These are phyloP conservation scores for Aspergillus pseudoterreus DNA, from an alignment of 2,329 filamentous ascomycete genomes.

Conservation along the genomic window DNA sequence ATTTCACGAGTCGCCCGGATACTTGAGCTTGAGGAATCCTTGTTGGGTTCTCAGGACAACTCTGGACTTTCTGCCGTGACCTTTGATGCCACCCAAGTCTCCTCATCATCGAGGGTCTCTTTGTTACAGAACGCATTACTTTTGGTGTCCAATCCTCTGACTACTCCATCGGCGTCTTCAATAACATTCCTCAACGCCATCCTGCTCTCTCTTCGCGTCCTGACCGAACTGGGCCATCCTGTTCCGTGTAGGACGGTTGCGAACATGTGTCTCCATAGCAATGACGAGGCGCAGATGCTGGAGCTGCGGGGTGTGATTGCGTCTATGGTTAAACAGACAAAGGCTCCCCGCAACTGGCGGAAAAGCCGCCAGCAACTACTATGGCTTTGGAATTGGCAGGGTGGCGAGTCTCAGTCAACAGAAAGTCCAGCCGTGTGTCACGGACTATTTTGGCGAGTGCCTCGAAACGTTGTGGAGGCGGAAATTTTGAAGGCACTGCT, in stretches of 20 bases:
- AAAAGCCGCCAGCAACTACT: conserved; percentile 49
- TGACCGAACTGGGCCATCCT: conserved; percentile 37
- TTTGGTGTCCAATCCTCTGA: conserved; percentile 38
- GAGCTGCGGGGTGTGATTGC: conserved; percentile 54
- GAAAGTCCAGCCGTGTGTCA: conserved; percentile 31
- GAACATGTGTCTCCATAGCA: conserved; percentile 52
- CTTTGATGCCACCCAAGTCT: conserved; percentile 29
- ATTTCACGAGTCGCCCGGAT: conserved; percentile 50
- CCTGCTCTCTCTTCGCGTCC: conserved; percentile 37
- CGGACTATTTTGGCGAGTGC: conserved; percentile 49
- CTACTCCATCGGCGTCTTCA: conserved; percentile 35
- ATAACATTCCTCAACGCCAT: conserved; percentile 40
- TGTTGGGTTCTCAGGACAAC: conserved; percentile 22
- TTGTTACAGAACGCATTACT: conserved; percentile 42
- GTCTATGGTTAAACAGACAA: conserved; percentile 41
- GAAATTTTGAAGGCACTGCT: conserved; percentile 57
- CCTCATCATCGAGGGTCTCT: conserved; percentile 36
- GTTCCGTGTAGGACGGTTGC: conserved; percentile 36
- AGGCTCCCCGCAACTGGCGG: conserved; percentile 47
- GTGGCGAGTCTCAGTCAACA: conserved; percentile 17
- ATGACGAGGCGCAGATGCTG: conserved; percentile 49
- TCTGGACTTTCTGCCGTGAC: conserved; percentile 25
- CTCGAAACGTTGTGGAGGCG: conserved; percentile 48
- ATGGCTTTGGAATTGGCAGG: conserved; percentile 61
- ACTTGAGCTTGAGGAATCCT: conserved; percentile 48